These are phyloP conservation scores for Tylopilus sp. DNA, from an alignment of 768 basidiomycete species.

Conservation along the genomic window DNA sequence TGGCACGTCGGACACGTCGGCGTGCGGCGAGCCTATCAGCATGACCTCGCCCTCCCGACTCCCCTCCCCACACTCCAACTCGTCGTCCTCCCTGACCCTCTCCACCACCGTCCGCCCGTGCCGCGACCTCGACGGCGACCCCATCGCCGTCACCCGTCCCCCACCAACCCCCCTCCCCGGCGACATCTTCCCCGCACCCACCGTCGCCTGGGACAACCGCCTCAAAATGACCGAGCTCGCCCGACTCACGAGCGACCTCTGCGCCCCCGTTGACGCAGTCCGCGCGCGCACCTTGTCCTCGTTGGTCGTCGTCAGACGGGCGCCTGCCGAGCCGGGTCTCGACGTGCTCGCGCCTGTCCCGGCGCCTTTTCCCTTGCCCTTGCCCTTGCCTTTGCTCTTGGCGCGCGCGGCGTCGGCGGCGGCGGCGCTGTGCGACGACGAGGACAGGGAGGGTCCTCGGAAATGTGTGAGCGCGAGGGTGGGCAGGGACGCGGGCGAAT, in stretches of 20 bases:
- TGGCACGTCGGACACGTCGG: slow-evolving; percentile 4
- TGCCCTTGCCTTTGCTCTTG: too few species aligned
- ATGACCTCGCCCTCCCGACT: slow-evolving; percentile 20
- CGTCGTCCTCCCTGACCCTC: background rate
- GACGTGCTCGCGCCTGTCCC: too few species aligned
- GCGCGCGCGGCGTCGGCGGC: background rate
- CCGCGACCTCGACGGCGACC: slow-evolving; percentile 2
- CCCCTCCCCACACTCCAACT: background rate
- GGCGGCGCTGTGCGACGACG: background rate
- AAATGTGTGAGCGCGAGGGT: background rate
- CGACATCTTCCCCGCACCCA: too few species aligned
- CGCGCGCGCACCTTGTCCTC: background rate
- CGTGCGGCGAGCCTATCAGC: slow-evolving; percentile 13
- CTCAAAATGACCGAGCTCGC: slow-evolving; percentile 27
- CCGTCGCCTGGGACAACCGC: slow-evolving; percentile 23
- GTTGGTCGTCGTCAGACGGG: slow-evolving; percentile 15
- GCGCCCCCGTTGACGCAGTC: background rate
- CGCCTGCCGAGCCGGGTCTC: slow-evolving; percentile 27
- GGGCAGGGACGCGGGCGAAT: slow-evolving; percentile 18
- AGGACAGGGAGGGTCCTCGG: background rate
- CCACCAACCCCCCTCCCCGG: background rate
- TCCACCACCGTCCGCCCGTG: too few species aligned
- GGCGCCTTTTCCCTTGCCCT: too few species aligned
- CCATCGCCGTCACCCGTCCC: background rate
- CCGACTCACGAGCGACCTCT: slow-evolving; percentile 23